A percentile compares a stretch with the other conserved stretches of the same genome.
Evolutionary conservation across 2,329 filamentous ascomycete genomes (phyloP).

Genomic region (Zasmidium cellare): DNA sequence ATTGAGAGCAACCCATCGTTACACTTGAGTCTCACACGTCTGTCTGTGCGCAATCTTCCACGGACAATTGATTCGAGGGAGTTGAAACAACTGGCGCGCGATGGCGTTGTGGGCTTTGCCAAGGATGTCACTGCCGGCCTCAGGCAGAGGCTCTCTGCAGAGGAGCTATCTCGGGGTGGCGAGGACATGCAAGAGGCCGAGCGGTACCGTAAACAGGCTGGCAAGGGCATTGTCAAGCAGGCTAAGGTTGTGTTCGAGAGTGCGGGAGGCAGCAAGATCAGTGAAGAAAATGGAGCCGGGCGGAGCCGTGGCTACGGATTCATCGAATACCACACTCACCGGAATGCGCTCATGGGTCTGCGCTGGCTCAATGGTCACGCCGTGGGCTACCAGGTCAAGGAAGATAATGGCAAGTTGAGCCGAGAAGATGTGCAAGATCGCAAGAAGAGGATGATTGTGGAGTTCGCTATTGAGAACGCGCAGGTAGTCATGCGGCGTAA

Average conservation of each 20-base stretch:
- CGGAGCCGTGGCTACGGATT: conserved; percentile 93
- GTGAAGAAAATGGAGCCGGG: conserved; percentile 73
- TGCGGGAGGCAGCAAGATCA: conserved; percentile 78
- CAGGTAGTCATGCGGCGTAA: conserved; percentile 84
- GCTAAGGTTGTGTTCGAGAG: conserved; percentile 95
- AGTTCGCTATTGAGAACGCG: conserved; percentile 97
- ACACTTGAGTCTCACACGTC: conserved; percentile 83
- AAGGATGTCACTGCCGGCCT: conserved; percentile 79
- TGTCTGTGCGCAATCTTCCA: conserved; percentile 90
- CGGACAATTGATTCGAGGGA: conserved; percentile 80
- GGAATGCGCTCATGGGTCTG: conserved; percentile 91
- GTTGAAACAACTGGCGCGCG: conserved; percentile 84
- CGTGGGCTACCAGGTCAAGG: conserved; percentile 52
- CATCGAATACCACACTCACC: conserved; percentile 92
- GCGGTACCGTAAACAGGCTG: conserved; percentile 73
- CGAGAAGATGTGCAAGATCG: conserved; percentile 62
- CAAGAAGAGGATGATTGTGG: conserved; percentile 87
- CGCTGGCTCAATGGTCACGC: conserved; percentile 85
- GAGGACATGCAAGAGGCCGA: conserved; percentile 81
- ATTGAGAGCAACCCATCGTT: conserved; percentile 89
- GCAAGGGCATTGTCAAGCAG: conserved; percentile 85
- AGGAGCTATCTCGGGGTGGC: conserved; percentile 79
- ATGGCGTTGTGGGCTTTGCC: conserved; percentile 93
- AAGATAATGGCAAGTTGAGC: conserved; percentile 34
- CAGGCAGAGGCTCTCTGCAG: conserved; percentile 79